phyloP scores from a whole-genome alignment of 1,284 basidiomycete genomes.

The Volvariella surrecta region DNA sequence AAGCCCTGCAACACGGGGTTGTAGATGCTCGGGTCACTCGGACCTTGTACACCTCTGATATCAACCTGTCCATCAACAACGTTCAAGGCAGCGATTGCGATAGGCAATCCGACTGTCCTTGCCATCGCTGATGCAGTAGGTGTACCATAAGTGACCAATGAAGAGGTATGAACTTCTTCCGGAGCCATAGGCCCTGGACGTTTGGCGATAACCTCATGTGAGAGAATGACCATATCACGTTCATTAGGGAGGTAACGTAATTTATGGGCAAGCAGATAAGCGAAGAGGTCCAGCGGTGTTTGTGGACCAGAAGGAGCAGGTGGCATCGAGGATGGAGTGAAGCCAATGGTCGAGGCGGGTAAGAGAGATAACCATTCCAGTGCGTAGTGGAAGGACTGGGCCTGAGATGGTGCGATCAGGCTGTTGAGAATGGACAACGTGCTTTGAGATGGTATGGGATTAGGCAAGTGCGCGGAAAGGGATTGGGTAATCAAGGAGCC shows the following conservation, averaged over 20 bases:
- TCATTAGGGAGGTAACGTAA: conserved; percentile 70
- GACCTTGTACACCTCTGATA: conserved; percentile 60
- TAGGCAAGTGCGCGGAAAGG: conserved; percentile 11
- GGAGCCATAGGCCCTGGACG: conserved; percentile 10
- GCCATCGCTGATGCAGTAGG: conserved; percentile 76
- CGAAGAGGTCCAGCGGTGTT: conserved; percentile 74
- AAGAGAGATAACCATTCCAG: conserved; percentile 53
- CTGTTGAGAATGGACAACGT: conserved; percentile 29
- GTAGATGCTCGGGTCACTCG: conserved; percentile 55
- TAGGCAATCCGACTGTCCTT: conserved; percentile 79
- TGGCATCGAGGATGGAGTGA: conserved; percentile 27
- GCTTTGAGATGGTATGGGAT: conserved; percentile 13
- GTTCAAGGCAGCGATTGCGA: conserved; percentile 70
- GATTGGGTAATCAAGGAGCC: conserved; percentile 25
- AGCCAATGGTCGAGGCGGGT: conserved; percentile 16
- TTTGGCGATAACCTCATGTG: conserved; percentile 69
- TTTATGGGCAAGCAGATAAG: conserved; percentile 66
- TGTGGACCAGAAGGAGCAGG: conserved; percentile 32
- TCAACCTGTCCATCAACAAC: conserved; percentile 63
- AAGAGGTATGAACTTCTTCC: conserved; percentile 64
- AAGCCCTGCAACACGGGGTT: conserved; percentile 51
- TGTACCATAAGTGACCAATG: conserved; percentile 68
- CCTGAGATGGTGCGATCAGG: conserved; percentile 25
- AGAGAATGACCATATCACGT: conserved; percentile 82
- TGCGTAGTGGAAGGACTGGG: conserved; percentile 35